A percentile compares a stretch with the other conserved stretches of the same genome.
These are phyloP conservation scores for Trichoderma oligosporum DNA, from an alignment of 2,329 filamentous ascomycete species.

Conservation along the genomic window DNA sequence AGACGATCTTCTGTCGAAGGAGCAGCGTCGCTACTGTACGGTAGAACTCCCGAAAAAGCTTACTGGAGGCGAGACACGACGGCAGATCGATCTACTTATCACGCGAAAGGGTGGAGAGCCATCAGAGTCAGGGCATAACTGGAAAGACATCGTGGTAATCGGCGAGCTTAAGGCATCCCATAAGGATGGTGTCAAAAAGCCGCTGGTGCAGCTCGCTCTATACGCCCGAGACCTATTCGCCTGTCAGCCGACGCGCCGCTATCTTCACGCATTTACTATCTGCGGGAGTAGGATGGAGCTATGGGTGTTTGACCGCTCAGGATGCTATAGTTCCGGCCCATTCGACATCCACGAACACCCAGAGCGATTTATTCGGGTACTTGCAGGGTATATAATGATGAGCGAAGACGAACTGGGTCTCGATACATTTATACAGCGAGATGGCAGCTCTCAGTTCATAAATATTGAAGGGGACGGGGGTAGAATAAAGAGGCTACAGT, in stretches of 20 bases:
- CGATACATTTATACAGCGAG: background rate
- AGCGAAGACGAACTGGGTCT: conserved; percentile 16
- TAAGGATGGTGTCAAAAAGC: background rate
- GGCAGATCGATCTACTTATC: no score
- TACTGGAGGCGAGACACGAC: no score
- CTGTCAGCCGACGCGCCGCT: background rate
- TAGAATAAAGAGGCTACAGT: no score
- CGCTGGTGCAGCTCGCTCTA: background rate
- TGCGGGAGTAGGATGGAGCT: conserved; percentile 2
- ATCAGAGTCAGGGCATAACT: no score
- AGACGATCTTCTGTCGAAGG: no score
- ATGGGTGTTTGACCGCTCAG: conserved; percentile 16
- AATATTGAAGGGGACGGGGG: no score
- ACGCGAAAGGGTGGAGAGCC: no score
- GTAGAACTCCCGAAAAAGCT: no score
- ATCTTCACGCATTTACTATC: background rate
- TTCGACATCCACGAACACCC: conserved; percentile 11
- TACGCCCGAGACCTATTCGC: background rate
- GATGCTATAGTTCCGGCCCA: conserved; percentile 8
- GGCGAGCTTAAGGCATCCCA: background rate
- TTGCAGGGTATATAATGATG: conserved; percentile 18
- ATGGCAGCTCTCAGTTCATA: background rate
- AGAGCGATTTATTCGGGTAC: background rate
- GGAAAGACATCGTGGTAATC: background rate
- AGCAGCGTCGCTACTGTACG: no score